phyloP scores from a whole-genome alignment of 805 yeast species.

The Ogataea chonburiensis region DNA sequence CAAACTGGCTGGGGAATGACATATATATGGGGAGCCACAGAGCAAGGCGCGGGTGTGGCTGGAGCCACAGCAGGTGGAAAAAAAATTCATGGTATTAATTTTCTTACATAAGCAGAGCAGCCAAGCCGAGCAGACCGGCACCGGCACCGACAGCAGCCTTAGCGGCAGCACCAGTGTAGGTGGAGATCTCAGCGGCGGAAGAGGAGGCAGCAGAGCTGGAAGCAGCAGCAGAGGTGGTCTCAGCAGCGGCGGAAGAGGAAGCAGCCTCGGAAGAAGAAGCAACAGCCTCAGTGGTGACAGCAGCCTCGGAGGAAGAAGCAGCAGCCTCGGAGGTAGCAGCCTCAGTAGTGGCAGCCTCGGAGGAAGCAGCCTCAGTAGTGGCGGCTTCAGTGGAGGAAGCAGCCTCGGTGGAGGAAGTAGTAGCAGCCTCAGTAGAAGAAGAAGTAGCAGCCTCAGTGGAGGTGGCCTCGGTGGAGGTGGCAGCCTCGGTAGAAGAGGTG shows the following conservation, averaged over 20 bases:
- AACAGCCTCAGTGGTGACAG: not conserved
- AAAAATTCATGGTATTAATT: not conserved
- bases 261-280: no score
- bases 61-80: conserved; percentile 1
- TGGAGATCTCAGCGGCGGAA: conserved; percentile 3
- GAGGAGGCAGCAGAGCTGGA: conserved; percentile 13
- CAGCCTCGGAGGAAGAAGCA: not conserved
- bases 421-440: conserved; percentile 16
- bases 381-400: conserved; percentile 9
- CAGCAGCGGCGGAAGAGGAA: conserved; percentile 3
- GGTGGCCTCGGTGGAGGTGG: conserved; percentile 15
- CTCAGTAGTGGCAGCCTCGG: conserved; percentile 3
- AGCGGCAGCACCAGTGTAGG: conserved; percentile 17
- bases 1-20: not conserved
- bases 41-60: conserved; percentile 3
- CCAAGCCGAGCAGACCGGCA: conserved; percentile 22
- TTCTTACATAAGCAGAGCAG: conserved; percentile 23
- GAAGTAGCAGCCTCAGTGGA: conserved; percentile 21
- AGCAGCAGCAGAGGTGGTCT: conserved; percentile 15
- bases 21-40: conserved; percentile 4
- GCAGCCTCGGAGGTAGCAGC: conserved; percentile 4
- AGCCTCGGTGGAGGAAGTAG: not conserved
- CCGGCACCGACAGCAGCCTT: conserved; percentile 23
- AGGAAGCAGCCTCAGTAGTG: conserved; percentile 13
- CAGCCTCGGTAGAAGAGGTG: conserved; percentile 11